Percentiles rank a stretch among this genome's conserved stretches.
These are phyloP conservation scores for Flaveria linearis DNA, from an alignment of 129 eudicot species.

Conservation along the genomic window DNA sequence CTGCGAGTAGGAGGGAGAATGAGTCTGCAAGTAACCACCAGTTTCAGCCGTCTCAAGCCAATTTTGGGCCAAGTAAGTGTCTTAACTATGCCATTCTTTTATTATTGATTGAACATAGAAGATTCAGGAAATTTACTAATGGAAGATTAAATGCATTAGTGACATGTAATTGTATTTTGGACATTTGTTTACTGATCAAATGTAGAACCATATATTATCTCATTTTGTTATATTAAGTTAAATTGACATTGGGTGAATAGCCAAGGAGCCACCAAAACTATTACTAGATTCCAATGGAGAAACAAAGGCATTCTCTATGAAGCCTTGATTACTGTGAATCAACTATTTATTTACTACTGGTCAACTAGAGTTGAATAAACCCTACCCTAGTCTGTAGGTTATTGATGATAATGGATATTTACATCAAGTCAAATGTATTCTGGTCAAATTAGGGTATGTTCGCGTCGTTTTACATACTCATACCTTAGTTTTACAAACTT, in stretches of 20 bases:
- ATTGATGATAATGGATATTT: not conserved
- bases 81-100: not conserved
- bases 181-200: not conserved
- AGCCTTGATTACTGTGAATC: not conserved
- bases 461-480: not conserved
- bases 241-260: not conserved
- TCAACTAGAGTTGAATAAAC: not conserved
- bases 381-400: not conserved
- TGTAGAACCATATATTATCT: not conserved
- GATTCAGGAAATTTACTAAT: not conserved
- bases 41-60: slow-evolving; percentile 54
- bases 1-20: slow-evolving; percentile 47
- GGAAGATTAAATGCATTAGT: not conserved
- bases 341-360: not conserved
- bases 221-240: not conserved
- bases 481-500: no score
- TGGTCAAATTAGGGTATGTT: not conserved
- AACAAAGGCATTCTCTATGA: not conserved
- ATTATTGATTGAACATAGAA: not conserved
- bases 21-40: slow-evolving; percentile 48
- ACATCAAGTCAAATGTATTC: not conserved
- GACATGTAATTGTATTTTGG: not conserved
- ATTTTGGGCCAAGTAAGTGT: slow-evolving; percentile 79
- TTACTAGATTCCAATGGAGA: not conserved
- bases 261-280: not conserved